These are phyloP conservation scores for Daldinia grandis DNA, from an alignment of 495 filamentous ascomycete genomes.

Conservation along the genomic window DNA sequence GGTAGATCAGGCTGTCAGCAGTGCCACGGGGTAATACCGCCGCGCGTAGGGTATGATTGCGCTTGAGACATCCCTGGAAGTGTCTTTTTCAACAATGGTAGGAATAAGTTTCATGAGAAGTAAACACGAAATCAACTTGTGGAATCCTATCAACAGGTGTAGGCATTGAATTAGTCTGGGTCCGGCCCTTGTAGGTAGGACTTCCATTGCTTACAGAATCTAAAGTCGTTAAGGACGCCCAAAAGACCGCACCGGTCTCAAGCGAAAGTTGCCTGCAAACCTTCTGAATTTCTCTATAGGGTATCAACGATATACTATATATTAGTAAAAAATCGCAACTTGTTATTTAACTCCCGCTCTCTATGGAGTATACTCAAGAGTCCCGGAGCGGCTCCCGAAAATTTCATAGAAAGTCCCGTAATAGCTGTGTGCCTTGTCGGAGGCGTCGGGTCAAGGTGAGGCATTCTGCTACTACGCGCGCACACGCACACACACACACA, in stretches of 20 bases:
- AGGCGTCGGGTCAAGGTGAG: slow-evolving; percentile 39
- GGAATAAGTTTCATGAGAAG: no score
- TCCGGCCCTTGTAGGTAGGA: no score
- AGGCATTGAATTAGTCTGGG: no score
- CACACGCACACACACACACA: no score
- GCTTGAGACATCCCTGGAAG: no score
- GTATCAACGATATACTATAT: no score
- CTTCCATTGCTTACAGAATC: no score
- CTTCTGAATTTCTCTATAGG: not conserved
- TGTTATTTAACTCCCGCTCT: not conserved
- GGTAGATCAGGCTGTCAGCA: slow-evolving; percentile 2
- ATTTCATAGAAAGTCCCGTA: slow-evolving; percentile 42
- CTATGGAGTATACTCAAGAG: not conserved
- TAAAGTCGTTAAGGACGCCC: not conserved
- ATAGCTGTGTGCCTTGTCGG: slow-evolving; percentile 39
- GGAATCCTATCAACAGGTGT: no score
- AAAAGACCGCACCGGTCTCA: not conserved
- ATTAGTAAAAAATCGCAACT: not conserved
- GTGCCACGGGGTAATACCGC: not conserved
- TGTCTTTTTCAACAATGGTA: no score
- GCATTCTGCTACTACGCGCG: not conserved
- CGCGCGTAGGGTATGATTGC: no score
- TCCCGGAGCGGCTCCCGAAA: slow-evolving; percentile 19
- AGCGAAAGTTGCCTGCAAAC: not conserved
- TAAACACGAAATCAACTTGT: no score